Evolutionary conservation across 371 early-diverging fungal genomes (phyloP).

Genomic region (Actinomucor elegans): DNA sequence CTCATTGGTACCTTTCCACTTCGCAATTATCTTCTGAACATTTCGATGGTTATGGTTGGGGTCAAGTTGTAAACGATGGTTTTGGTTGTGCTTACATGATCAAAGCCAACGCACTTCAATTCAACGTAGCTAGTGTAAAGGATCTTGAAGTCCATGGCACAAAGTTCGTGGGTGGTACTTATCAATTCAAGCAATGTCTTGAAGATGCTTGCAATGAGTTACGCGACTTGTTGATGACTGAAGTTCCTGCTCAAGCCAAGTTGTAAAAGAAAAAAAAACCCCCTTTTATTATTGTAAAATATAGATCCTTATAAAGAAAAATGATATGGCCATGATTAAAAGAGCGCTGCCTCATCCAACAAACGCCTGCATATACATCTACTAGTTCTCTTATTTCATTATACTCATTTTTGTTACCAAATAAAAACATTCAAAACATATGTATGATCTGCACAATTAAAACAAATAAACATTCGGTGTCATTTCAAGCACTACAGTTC

Average conservation of each 20-base stretch:
- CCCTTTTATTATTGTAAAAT: too few species aligned
- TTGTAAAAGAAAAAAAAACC: constrained; percentile 38
- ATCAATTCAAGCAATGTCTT: constrained; percentile 55
- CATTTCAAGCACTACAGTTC: too few species aligned
- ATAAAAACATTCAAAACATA: too few species aligned
- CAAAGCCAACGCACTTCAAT: constrained; percentile 78
- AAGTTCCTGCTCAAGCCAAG: constrained; percentile 43
- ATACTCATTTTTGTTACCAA: too few species aligned
- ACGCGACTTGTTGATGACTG: constrained; percentile 60
- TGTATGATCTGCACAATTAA: too few species aligned
- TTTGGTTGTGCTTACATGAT: constrained; percentile 96
- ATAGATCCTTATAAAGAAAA: too few species aligned
- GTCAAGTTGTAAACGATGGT: constrained; percentile 93
- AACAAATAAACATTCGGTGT: too few species aligned
- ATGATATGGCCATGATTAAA: too few species aligned
- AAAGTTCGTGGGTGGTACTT: constrained; percentile 40
- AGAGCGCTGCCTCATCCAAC: too few species aligned
- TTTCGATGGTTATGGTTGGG: constrained; percentile 95
- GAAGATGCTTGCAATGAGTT: constrained; percentile 74
- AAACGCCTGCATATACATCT: too few species aligned
- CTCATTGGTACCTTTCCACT: constrained; percentile 93
- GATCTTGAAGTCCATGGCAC: constrained; percentile 50
- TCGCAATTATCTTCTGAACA: constrained; percentile 89
- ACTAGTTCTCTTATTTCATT: too few species aligned
- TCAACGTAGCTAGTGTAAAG: constrained; percentile 79